Percentiles rank a stretch among this genome's conserved stretches.
These are phyloP conservation scores for Verticillium nonalfalfae DNA, from an alignment of 2,329 filamentous ascomycete genomes.

Conservation along the genomic window DNA sequence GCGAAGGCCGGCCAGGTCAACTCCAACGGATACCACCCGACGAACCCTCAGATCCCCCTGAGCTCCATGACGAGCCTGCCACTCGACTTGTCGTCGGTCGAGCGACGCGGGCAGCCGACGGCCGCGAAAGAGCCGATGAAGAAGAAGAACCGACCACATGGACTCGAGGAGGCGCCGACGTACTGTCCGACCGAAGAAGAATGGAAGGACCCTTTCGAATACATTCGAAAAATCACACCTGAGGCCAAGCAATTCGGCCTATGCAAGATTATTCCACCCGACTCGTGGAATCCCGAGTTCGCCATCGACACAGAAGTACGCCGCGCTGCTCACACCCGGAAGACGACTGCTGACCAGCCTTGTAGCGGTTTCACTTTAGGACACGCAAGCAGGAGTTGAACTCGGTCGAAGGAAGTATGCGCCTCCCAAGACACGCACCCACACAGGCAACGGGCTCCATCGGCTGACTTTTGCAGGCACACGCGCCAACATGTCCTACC, in stretches of 20 bases:
- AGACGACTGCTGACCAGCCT: slow-evolving; percentile 1
- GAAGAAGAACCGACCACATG: slow-evolving; percentile 73
- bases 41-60: slow-evolving; percentile 43
- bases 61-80: slow-evolving; percentile 54
- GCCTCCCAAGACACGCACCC: not conserved
- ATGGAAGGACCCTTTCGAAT: slow-evolving; percentile 89
- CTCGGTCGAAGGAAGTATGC: slow-evolving; percentile 92
- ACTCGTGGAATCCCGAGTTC: slow-evolving; percentile 89
- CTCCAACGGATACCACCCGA: slow-evolving; percentile 45
- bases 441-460: not conserved
- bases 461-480: slow-evolving; percentile 59
- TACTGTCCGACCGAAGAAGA: slow-evolving; percentile 89
- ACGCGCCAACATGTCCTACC: slow-evolving; percentile 89
- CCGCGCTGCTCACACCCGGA: not conserved
- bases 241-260: slow-evolving; percentile 86
- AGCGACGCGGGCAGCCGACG: slow-evolving; percentile 78
- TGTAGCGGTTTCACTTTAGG: slow-evolving; percentile 89
- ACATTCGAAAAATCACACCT: slow-evolving; percentile 84
- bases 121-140: slow-evolving; percentile 71
- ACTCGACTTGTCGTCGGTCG: slow-evolving; percentile 82
- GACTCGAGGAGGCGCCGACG: slow-evolving; percentile 81
- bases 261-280: slow-evolving; percentile 91
- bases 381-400: slow-evolving; percentile 96
- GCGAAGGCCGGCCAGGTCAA: slow-evolving; percentile 44
- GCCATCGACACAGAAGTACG: slow-evolving; percentile 91